A percentile compares a stretch with the other conserved stretches of the same genome.
Conservation (phyloP, 345 rosid species). For the Linum usitatissimum region DNA sequence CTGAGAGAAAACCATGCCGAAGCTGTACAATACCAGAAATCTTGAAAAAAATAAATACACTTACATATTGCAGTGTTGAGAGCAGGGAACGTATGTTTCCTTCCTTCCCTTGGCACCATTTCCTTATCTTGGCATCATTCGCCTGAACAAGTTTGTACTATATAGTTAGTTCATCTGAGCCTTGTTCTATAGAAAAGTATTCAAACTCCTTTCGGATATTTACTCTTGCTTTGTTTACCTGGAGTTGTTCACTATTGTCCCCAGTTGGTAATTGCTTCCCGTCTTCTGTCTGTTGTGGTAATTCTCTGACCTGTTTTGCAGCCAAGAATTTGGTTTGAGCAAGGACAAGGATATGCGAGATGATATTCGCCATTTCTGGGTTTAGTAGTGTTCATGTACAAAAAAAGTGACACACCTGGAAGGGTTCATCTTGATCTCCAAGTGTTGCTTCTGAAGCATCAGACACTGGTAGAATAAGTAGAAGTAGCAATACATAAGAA, state of each 20-base stretch:
- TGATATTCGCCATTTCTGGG: too few relatives aligned
- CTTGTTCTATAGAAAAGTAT: neutral
- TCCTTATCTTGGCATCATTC: conserved; percentile 49
- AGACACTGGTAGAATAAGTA: conserved; percentile 8
- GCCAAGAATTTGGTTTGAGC: conserved; percentile 5
- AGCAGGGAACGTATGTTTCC: conserved; percentile 87
- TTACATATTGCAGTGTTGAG: conserved; percentile 83
- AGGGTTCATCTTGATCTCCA: conserved; percentile 43
- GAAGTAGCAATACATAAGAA: neutral
- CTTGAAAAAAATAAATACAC: conserved; percentile 11
- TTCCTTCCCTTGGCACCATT: conserved; percentile 75
- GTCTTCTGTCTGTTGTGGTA: conserved; percentile 27
- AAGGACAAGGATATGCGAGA: neutral
- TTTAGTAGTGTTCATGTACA: too few relatives aligned
- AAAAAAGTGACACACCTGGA: conserved; percentile 21
- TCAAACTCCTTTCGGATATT: conserved; percentile 3
- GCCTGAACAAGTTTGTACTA: conserved; percentile 28
- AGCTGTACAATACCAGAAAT: neutral
- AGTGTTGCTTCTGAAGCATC: conserved; percentile 18
- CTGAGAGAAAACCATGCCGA: neutral
- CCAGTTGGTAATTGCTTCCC: conserved; percentile 17
- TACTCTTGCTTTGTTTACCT: conserved; percentile 26
- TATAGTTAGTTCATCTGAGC: conserved; percentile 6
- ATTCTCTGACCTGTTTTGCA: conserved; percentile 44
- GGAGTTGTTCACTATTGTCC: conserved; percentile 30